Base-by-base conservation (phyloP, 805 yeast genomes). In the Ogataea glucozyma region DNA sequence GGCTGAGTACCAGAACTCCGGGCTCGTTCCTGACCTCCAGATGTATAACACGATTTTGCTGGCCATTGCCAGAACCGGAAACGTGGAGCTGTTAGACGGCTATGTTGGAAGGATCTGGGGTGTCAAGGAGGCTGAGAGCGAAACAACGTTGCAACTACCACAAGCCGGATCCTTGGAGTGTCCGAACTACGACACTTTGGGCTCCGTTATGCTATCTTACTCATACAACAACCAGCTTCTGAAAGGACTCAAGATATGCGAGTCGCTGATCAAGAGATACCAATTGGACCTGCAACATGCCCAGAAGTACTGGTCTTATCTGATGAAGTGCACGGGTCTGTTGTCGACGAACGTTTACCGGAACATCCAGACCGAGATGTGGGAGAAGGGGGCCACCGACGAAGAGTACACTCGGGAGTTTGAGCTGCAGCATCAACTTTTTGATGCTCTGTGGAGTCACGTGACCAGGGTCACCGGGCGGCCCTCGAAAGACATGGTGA, bases 41-140 rank as follows among this genome's bases (percentile, higher is more conserved):
- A 41, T 62, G 8, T 49, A 54, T 42, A 44, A 53, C 18, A 41
- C 60, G 4, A 51, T 64, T 19, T 23, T 65, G 12, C 44, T 63
- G 26, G 54, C 62, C 7, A 39, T 60, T 17, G 70, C 66, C 19
- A 55, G 51, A 29, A 40, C 52, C 11, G 51, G 57, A n/a, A 53
- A 66, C 30, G 20, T 58, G 0, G 50, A 51, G 4, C 36, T 54
- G 14, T 40, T 66, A 11, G 53, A 57, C 30, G 33, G 47, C 10
- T 55, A 52, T 14, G 52, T 68, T 8, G 38, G 48, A 20, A 38
- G 42, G 5, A 48, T 57, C 9, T 67, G 68, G 67, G 61, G 61
- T 4, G 39, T 62, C 10, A 43, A 51, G 12, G 26, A 44, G 8
- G 24, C n/a, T n/a, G n/a, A n/a, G n/a, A n/a, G n/a, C n/a, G n/a